Conservation (phyloP, 2,329 filamentous ascomycete genomes). For the Pyricularia sp. region DNA sequence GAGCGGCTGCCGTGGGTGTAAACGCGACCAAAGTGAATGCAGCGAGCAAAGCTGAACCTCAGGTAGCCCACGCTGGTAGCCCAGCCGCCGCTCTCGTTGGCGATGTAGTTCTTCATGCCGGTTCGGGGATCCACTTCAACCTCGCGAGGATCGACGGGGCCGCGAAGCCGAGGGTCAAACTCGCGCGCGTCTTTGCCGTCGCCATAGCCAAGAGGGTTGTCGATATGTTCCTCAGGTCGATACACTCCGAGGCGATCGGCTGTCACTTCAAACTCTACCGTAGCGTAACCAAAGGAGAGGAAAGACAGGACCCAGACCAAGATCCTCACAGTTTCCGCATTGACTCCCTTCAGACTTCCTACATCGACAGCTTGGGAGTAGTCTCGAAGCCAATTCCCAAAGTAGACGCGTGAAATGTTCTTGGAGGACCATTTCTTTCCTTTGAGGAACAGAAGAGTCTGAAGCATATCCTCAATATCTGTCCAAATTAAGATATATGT, state of each 20-base stretch:
- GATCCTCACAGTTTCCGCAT: slow-evolving; percentile 68
- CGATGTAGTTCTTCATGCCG: slow-evolving; percentile 99
- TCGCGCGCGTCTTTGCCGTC: slow-evolving; percentile 78
- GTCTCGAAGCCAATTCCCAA: slow-evolving; percentile 80
- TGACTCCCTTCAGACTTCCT: slow-evolving; percentile 68
- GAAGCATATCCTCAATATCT: slow-evolving; percentile 77
- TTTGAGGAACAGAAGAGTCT: slow-evolving; percentile 65
- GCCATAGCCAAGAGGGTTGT: slow-evolving; percentile 77
- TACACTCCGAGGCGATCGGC: slow-evolving; percentile 73
- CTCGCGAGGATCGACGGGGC: slow-evolving; percentile 63
- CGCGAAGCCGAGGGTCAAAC: slow-evolving; percentile 72
- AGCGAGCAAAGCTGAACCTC: slow-evolving; percentile 62
- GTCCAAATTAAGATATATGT: neutral
- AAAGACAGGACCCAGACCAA: slow-evolving; percentile 76
- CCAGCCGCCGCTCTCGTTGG: slow-evolving; percentile 80
- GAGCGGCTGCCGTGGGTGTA: slow-evolving; percentile 59
- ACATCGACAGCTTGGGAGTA: slow-evolving; percentile 81
- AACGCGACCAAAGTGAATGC: slow-evolving; percentile 68
- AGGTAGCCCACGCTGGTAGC: slow-evolving; percentile 85
- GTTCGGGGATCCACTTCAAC: slow-evolving; percentile 65
- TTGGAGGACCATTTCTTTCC: slow-evolving; percentile 80
- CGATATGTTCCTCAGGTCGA: slow-evolving; percentile 64
- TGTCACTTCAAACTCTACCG: slow-evolving; percentile 76
- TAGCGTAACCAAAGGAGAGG: slow-evolving; percentile 76
- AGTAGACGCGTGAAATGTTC: slow-evolving; percentile 70